phyloP scores from a whole-genome alignment of 495 filamentous ascomycete genomes.

The Talaromyces wortmannii region DNA sequence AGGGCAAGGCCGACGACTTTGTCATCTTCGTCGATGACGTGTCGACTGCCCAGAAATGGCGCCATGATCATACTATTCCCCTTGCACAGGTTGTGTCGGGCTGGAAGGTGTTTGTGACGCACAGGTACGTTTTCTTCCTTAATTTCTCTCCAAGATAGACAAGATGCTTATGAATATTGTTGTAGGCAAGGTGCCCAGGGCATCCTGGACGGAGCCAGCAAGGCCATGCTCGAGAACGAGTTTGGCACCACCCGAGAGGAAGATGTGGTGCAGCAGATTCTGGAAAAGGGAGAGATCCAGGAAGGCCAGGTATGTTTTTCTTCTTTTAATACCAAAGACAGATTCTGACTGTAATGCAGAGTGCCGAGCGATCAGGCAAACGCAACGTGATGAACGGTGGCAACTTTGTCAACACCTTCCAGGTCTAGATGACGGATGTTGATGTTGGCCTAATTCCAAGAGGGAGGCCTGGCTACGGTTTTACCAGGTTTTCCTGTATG shows the following conservation, averaged over 20 bases:
- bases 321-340: constrained; percentile 6
- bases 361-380: constrained; percentile 5
- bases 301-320: constrained; percentile 14
- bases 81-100: constrained; percentile 78
- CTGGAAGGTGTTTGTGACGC: constrained; percentile 86
- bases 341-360: no score
- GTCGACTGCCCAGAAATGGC: constrained; percentile 72
- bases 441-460: not conserved
- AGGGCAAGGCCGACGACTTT: constrained; percentile 84
- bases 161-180: not conserved
- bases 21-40: constrained; percentile 79
- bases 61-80: constrained; percentile 68
- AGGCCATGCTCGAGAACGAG: constrained; percentile 68
- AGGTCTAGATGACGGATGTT: not conserved
- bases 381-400: constrained; percentile 25
- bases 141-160: not conserved
- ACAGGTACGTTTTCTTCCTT: constrained; percentile 54
- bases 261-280: constrained; percentile 69
- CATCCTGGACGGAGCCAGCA: constrained; percentile 66
- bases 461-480: not conserved
- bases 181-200: constrained; percentile 82
- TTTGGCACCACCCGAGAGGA: constrained; percentile 78
- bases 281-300: constrained; percentile 69
- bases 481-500: not conserved
- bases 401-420: constrained; percentile 4